Evolutionary conservation across 2,329 filamentous ascomycete species (phyloP).

Genomic region (Cladosporium sp.): DNA sequence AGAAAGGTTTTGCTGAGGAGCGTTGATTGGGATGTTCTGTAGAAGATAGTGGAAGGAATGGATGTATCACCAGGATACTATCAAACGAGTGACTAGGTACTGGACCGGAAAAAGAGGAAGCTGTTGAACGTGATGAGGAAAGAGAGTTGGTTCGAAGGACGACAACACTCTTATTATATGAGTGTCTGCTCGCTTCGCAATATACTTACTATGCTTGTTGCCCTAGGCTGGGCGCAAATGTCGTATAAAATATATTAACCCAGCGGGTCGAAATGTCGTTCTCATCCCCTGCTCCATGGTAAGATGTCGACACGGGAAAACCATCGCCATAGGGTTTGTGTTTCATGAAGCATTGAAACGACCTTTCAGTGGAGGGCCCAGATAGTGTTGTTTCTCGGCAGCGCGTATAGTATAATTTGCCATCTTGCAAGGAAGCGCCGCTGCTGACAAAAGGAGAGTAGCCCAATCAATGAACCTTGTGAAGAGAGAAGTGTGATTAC

Average conservation of each 20-base stretch:
- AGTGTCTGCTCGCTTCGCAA: conserved; percentile 8
- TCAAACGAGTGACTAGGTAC: conserved; percentile 13
- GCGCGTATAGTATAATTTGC: background rate
- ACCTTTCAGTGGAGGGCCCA: background rate
- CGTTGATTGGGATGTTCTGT: conserved; percentile 1
- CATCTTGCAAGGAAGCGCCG: background rate
- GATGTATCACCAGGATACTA: conserved; percentile 14
- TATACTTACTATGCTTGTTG: background rate
- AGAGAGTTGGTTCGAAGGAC: background rate
- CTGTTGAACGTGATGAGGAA: conserved; percentile 4
- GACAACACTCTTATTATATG: conserved; percentile 1
- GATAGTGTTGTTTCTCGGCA: background rate
- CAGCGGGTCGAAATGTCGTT: background rate
- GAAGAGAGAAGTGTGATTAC: background rate
- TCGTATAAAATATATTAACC: conserved; percentile 7
- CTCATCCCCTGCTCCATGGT: background rate
- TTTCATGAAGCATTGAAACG: background rate
- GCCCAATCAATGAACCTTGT: too few relatives aligned
- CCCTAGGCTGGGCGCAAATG: background rate
- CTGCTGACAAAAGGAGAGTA: background rate
- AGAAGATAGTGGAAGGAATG: conserved; percentile 1
- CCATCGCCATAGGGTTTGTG: background rate
- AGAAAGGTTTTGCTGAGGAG: background rate
- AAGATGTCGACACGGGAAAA: background rate
- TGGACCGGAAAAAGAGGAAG: conserved; percentile 11